Evolutionary conservation across 352 stramenopile species (phyloP).

Genomic region (Pythium utonaiense): DNA sequence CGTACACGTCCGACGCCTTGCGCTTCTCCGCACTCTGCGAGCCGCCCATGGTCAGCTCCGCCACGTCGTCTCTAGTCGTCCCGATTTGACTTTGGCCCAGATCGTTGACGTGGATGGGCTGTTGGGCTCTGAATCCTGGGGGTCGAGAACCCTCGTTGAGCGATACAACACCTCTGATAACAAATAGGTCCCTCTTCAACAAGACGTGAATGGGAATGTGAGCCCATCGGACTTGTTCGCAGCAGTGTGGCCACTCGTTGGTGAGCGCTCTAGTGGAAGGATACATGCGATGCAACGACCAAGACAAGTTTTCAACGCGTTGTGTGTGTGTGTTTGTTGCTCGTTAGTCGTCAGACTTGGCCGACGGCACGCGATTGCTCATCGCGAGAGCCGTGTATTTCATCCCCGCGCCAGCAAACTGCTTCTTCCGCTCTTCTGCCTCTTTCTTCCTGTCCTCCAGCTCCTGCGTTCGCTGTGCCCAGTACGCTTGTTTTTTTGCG

Average conservation of each 20-base stretch:
- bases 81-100: conserved; percentile 6
- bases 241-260: conserved; percentile 17
- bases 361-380: conserved; percentile 42
- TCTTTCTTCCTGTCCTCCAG: conserved; percentile 71
- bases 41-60: conserved; percentile 30
- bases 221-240: conserved; percentile 87
- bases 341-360: conserved; percentile 17
- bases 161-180: conserved; percentile 15
- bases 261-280: background rate
- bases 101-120: conserved; percentile 25
- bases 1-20: conserved; percentile 50
- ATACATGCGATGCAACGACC: conserved; percentile 22
- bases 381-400: conserved; percentile 84
- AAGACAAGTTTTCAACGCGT: too few species aligned
- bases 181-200: conserved; percentile 10
- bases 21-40: conserved; percentile 41
- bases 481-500: conserved; percentile 76
- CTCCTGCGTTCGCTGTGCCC: conserved; percentile 69
- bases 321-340: too few species aligned
- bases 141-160: conserved; percentile 8
- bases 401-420: conserved; percentile 64
- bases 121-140: background rate
- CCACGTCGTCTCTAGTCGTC: background rate
- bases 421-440: conserved; percentile 76
- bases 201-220: conserved; percentile 84